A percentile compares a stretch with the other conserved stretches of the same genome.
These are phyloP conservation scores for Scolecobasidium constrictum DNA, from an alignment of 2,329 filamentous ascomycete species.

Conservation along the genomic window DNA sequence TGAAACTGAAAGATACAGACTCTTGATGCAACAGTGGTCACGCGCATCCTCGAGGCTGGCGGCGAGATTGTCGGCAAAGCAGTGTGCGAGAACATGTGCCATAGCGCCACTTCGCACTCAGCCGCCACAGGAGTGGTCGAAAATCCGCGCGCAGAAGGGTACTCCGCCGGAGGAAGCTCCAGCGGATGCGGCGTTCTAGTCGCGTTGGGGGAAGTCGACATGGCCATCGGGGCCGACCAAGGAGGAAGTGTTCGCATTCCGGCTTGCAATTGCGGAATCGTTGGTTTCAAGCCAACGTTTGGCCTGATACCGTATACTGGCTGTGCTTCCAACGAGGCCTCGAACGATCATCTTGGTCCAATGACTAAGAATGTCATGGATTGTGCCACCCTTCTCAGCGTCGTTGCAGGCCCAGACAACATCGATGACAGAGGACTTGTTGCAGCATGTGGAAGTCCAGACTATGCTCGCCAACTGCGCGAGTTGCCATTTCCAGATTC, in stretches of 20 bases:
- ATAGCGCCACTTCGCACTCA: constrained; percentile 20
- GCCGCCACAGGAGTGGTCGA: constrained; percentile 32
- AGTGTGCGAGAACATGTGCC: constrained; percentile 23
- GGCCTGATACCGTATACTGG: constrained; percentile 42
- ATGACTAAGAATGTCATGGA: constrained; percentile 34
- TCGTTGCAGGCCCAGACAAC: constrained; percentile 38
- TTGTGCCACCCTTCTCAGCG: constrained; percentile 31
- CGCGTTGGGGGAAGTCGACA: constrained; percentile 30
- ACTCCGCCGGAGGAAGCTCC: constrained; percentile 39
- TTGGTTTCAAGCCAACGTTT: constrained; percentile 42
- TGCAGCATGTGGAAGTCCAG: constrained; percentile 18
- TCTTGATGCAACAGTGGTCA: constrained; percentile 20
- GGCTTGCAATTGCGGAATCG: constrained; percentile 24
- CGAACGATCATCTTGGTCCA: constrained; percentile 40
- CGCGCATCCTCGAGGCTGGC: constrained; percentile 19
- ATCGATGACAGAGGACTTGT: constrained; percentile 32
- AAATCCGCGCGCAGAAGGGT: constrained; percentile 34
- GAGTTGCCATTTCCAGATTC: constrained; percentile 11
- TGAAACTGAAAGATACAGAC: too few species aligned
- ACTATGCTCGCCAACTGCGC: constrained; percentile 18
- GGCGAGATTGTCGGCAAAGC: constrained; percentile 20
- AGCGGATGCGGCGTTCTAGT: constrained; percentile 38
- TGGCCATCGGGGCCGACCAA: constrained; percentile 39
- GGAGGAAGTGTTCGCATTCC: constrained; percentile 38
- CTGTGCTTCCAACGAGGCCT: constrained; percentile 36